phyloP scores from a whole-genome alignment of 2,329 filamentous ascomycete species.

The Plenodomus lindquistii region DNA sequence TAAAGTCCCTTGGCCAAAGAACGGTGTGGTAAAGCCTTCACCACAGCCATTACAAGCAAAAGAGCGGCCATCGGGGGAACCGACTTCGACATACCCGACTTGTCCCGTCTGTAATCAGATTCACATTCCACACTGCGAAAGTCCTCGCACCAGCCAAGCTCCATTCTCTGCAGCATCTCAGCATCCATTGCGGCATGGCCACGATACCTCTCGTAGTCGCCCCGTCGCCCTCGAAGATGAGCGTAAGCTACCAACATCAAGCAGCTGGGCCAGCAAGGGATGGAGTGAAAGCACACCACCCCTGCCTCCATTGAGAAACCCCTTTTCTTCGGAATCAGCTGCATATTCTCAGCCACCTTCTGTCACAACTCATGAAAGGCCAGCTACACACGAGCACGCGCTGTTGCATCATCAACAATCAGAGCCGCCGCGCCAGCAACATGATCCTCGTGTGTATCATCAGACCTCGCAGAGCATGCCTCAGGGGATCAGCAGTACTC shows the following conservation, averaged over 20 bases:
- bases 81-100: slow-evolving; percentile 20
- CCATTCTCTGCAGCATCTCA: slow-evolving; percentile 23
- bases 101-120: slow-evolving; percentile 24
- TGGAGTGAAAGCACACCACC: slow-evolving; percentile 24
- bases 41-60: slow-evolving; percentile 80
- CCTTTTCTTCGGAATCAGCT: slow-evolving; percentile 11
- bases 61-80: slow-evolving; percentile 53
- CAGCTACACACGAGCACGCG: slow-evolving; percentile 30
- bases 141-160: slow-evolving; percentile 7
- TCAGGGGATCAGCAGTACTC: slow-evolving; percentile 25
- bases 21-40: slow-evolving; percentile 59
- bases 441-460: slow-evolving; percentile 36
- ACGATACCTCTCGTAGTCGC: slow-evolving; percentile 52
- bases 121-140: slow-evolving; percentile 39
- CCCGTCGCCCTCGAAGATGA: slow-evolving; percentile 52
- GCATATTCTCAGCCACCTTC: background rate
- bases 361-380: slow-evolving; percentile 19
- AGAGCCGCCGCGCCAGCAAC: slow-evolving; percentile 31
- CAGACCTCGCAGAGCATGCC: slow-evolving; percentile 36
- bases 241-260: slow-evolving; percentile 26
- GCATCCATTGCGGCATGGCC: slow-evolving; percentile 11
- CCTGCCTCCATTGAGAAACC: slow-evolving; percentile 23
- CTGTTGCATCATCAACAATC: slow-evolving; percentile 18
- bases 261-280: slow-evolving; percentile 21
- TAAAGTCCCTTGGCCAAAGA: slow-evolving; percentile 77